phyloP scores from a whole-genome alignment of 768 basidiomycete species.

The Daedalea quercina region DNA sequence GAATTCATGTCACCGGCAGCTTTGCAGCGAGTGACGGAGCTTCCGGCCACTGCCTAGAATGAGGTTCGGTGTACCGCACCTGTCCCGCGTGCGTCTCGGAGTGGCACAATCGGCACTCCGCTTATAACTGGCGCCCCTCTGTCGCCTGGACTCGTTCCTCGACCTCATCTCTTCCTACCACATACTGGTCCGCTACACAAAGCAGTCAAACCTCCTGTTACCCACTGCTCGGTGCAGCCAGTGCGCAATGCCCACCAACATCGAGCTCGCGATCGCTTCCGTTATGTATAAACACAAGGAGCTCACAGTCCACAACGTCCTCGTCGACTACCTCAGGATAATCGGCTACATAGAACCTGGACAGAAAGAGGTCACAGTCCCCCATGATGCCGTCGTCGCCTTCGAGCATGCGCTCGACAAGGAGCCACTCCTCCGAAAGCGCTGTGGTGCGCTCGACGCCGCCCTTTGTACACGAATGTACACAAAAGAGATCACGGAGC shows the following conservation, averaged over 20 bases:
- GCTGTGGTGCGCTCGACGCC: neutral
- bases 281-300: neutral
- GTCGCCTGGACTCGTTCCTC: neutral
- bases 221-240: neutral
- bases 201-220: too few species aligned
- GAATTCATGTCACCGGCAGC: neutral
- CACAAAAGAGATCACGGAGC: constrained; percentile 5
- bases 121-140: neutral
- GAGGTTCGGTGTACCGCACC: neutral
- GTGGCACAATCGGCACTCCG: neutral
- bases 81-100: neutral
- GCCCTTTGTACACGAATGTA: neutral
- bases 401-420: constrained; percentile 8
- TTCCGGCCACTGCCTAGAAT: neutral
- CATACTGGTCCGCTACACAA: too few species aligned
- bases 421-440: neutral
- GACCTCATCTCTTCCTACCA: neutral
- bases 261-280: constrained; percentile 6
- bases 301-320: constrained; percentile 3
- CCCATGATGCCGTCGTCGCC: constrained; percentile 2
- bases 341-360: neutral
- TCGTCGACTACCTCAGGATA: constrained; percentile 1
- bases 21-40: too few species aligned
- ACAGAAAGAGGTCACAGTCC: neutral
- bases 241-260: constrained; percentile 6